Base-by-base conservation (phyloP, 1,139 yeast species). In the Hanseniaspora sp. region DNA sequence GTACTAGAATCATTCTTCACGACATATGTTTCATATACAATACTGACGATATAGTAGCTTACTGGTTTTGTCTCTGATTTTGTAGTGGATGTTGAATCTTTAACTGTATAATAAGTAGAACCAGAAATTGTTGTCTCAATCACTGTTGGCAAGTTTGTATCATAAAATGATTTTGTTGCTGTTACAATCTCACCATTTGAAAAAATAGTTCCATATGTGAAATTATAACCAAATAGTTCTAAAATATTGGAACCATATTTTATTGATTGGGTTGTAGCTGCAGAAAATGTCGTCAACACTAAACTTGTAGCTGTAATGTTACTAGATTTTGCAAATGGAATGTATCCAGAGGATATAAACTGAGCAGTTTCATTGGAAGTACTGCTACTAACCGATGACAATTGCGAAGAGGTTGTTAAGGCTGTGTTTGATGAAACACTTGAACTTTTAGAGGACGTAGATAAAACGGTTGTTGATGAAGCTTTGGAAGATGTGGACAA, bases 301-400 rank as follows among this genome's bases (percentile, higher is more conserved):
- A 73, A 54, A 7, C 59, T 57, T 13, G 58, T 9, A 59, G 56
- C 0, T 13, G 74, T 64, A 40, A 68, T 46, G 58, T 69, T 71
- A 46, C 67, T 69, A 1, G 64, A 51, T 4, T 63, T 61, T 0
- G 82, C 82, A 59, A 69, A 75, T 37, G 83, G 83, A 35, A 79
- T 78, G 34, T 59, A 48, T 5, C 77, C 77, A 0, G 78, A 71
- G 9, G 56, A 47, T 7, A 78, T 74, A 8, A 63, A 58, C 9
- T 64, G 12, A 30, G 40, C 49, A 33, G 43, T 28, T 5, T 1
- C 31, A 23, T 23, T 23, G 23, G 23, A 23, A 23, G 2, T 23
- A 23, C 23, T 23, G 23, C 4, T 23, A 4, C 23, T 23, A 23
- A 4, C 2, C 2, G 23, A 23, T 3, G 23, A 23, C 17, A 30